Evolutionary conservation across 176 grass and related monocot species (phyloP).

Genomic region (Luzula sylvatica): DNA sequence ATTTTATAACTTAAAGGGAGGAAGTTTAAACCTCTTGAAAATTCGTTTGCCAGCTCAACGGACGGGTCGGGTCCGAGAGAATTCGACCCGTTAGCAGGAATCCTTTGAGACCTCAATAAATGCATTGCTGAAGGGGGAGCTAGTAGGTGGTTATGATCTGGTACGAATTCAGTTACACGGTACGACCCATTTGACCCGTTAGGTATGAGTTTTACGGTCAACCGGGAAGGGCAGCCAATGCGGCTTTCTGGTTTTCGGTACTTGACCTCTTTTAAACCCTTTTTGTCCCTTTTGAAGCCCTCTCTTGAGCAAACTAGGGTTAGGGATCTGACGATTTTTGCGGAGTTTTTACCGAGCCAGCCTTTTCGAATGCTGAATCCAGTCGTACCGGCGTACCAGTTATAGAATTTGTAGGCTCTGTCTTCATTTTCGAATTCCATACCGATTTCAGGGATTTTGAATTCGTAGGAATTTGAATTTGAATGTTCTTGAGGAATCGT

Average conservation of each 20-base stretch:
- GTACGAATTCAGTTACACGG: conserved; percentile 30
- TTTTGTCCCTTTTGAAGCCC: conserved; percentile 40
- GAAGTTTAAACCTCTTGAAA: conserved; percentile 19
- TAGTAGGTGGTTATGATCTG: conserved; percentile 43
- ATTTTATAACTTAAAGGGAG: conserved; percentile 31
- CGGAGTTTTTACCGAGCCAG: conserved; percentile 32
- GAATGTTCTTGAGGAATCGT: conserved; percentile 9
- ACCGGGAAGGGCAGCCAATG: conserved; percentile 38
- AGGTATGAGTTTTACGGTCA: conserved; percentile 28
- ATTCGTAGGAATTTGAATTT: conserved; percentile 23
- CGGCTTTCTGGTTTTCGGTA: conserved; percentile 35
- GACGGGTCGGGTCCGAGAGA: background rate
- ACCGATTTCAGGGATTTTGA: conserved; percentile 28
- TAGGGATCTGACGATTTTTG: conserved; percentile 27
- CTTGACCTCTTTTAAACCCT: conserved; percentile 28
- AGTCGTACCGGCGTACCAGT: conserved; percentile 28
- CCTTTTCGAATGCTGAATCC: conserved; percentile 41
- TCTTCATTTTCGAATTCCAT: conserved; percentile 39
- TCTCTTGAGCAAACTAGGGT: conserved; percentile 48
- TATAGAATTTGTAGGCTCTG: conserved; percentile 38
- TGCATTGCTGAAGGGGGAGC: conserved; percentile 39
- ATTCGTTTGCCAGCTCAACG: conserved; percentile 9
- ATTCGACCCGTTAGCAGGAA: conserved; percentile 23
- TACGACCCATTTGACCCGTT: conserved; percentile 29
- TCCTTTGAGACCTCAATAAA: conserved; percentile 39